Conservation (phyloP, 768 basidiomycete genomes). For the Hericium erinaceus region DNA sequence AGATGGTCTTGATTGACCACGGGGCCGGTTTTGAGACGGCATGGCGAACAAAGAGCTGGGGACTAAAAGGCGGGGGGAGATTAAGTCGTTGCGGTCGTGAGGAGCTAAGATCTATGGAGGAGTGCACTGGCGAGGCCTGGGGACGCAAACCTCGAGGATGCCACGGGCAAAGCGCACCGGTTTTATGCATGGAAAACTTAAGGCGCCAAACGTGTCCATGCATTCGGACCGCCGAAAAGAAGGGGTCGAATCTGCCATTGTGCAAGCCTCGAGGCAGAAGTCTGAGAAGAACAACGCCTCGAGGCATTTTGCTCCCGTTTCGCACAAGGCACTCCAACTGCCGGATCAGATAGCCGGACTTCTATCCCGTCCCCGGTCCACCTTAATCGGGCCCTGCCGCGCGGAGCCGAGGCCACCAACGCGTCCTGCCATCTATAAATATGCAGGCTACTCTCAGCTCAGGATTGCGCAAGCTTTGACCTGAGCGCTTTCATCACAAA, state of each 20-base stretch:
- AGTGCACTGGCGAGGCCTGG: neutral
- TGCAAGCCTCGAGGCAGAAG: neutral
- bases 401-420: too few relatives aligned
- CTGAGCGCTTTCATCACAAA: neutral
- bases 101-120: slow-evolving; percentile 7
- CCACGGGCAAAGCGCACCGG: slow-evolving; percentile 4
- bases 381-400: too few relatives aligned
- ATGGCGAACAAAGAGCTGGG: slow-evolving; percentile 21
- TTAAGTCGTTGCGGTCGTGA: slow-evolving; percentile 24
- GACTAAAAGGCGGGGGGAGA: slow-evolving; percentile 16
- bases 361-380: too few relatives aligned
- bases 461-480: too few relatives aligned
- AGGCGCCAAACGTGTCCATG: slow-evolving; percentile 1
- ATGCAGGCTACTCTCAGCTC: too few relatives aligned
- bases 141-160: slow-evolving; percentile 12
- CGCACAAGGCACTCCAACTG: too few relatives aligned
- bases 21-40: slow-evolving; percentile 13
- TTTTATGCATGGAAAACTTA: slow-evolving; percentile 9
- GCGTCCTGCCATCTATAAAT: too few relatives aligned
- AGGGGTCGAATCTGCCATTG: neutral
- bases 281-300: neutral
- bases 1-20: slow-evolving; percentile 1
- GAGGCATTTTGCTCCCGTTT: neutral
- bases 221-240: neutral
- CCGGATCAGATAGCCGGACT: too few relatives aligned